phyloP scores from a whole-genome alignment of 352 stramenopile genomes.

The Globisporangium cylindrosporum region DNA sequence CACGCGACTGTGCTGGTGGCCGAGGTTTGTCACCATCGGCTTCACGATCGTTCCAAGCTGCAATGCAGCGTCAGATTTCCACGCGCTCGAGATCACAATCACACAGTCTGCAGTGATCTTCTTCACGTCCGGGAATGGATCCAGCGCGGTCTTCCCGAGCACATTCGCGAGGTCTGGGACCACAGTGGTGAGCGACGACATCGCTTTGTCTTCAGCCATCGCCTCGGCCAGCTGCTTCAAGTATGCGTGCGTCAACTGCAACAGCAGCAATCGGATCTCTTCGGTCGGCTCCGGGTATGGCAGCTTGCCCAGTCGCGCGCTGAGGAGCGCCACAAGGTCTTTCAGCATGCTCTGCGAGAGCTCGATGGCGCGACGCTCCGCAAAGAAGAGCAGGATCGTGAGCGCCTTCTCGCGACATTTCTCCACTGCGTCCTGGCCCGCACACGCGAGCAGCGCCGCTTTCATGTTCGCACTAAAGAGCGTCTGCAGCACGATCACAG shows the following conservation, averaged over 20 bases:
- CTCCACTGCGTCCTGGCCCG: conserved; percentile 54
- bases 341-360: conserved; percentile 35
- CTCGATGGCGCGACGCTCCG: conserved; percentile 44
- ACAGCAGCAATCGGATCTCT: conserved; percentile 71
- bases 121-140: conserved; percentile 83
- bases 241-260: conserved; percentile 55
- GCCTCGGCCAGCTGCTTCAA: conserved; percentile 43
- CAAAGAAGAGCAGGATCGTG: conserved; percentile 53
- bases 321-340: conserved; percentile 46
- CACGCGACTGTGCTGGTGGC: conserved; percentile 81
- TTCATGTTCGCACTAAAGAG: conserved; percentile 47
- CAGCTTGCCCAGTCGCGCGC: conserved; percentile 63
- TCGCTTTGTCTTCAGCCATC: conserved; percentile 12
- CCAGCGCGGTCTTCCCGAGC: conserved; percentile 65
- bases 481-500: conserved; percentile 32
- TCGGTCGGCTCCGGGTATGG: conserved; percentile 79
- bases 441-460: conserved; percentile 45
- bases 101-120: conserved; percentile 65
- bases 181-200: conserved; percentile 40
- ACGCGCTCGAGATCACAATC: conserved; percentile 49
- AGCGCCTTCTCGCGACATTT: conserved; percentile 78
- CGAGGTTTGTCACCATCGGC: conserved; percentile 64
- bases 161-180: conserved; percentile 68
- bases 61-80: conserved; percentile 56
- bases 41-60: conserved; percentile 69